These are phyloP conservation scores for Phytophthora tubulina DNA, from an alignment of 352 stramenopile species.

Conservation along the genomic window DNA sequence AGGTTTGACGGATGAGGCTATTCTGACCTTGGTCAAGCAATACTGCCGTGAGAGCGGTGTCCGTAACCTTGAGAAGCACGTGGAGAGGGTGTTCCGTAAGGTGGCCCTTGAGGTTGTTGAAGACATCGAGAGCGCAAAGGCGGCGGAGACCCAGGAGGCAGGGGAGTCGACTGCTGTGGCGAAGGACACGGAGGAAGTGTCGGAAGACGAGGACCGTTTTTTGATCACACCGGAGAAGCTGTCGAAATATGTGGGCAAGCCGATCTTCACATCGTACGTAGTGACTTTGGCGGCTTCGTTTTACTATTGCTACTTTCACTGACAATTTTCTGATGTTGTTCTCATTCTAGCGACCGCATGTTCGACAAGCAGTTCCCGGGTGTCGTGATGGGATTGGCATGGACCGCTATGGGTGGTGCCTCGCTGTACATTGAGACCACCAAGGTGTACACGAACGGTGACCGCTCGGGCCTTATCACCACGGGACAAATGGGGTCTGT, in stretches of 20 bases:
- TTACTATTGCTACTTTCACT: slow-evolving; percentile 3
- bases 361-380: slow-evolving; percentile 95
- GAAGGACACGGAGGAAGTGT: slow-evolving; percentile 22
- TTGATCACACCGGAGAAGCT: slow-evolving; percentile 95
- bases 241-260: slow-evolving; percentile 98
- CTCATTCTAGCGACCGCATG: slow-evolving; percentile 90
- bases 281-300: not conserved
- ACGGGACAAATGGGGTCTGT: slow-evolving; percentile 98
- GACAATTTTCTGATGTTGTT: slow-evolving; percentile 12
- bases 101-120: slow-evolving; percentile 97
- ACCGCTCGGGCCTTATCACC: slow-evolving; percentile 70
- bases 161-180: slow-evolving; percentile 39
- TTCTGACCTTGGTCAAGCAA: slow-evolving; percentile 88
- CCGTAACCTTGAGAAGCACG: slow-evolving; percentile 98
- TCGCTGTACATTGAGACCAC: slow-evolving; percentile 99
- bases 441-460: slow-evolving; percentile 72
- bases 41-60: slow-evolving; percentile 99
- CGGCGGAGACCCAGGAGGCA: slow-evolving; percentile 48
- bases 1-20: slow-evolving; percentile 93
- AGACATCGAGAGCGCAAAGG: slow-evolving; percentile 63
- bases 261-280: slow-evolving; percentile 95
- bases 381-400: slow-evolving; percentile 99
- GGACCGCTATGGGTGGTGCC: slow-evolving; percentile 98
- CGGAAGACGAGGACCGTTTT: slow-evolving; percentile 77
- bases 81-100: slow-evolving; percentile 99